Percentiles rank a stretch among this genome's conserved stretches.
These are phyloP conservation scores for Cicer pinnatifidum DNA, from an alignment of 306 rosid genomes.

Conservation along the genomic window DNA sequence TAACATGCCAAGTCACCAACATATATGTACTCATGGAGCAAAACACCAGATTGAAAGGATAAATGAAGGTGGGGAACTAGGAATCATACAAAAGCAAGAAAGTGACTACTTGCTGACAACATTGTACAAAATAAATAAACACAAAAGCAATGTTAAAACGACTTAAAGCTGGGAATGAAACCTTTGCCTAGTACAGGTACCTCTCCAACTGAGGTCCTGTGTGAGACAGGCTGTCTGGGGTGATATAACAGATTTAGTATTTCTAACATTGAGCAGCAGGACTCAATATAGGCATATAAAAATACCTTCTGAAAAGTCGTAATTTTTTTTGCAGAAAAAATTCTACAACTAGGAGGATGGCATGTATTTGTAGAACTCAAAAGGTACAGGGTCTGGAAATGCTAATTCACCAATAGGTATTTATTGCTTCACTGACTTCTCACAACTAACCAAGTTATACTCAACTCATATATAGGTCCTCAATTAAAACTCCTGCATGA, in stretches of 20 bases:
- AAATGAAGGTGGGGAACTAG: slow-evolving; percentile 15
- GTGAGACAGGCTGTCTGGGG: neutral
- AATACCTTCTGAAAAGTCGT: neutral
- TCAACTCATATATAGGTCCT: slow-evolving; percentile 34
- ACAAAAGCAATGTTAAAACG: neutral
- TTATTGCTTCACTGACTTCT: slow-evolving; percentile 16
- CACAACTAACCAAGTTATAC: slow-evolving; percentile 25
- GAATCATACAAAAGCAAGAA: slow-evolving; percentile 34
- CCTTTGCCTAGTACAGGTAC: slow-evolving; percentile 22
- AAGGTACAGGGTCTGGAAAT: slow-evolving; percentile 31
- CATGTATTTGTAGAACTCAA: slow-evolving; percentile 23
- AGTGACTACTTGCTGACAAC: neutral
- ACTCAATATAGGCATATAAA: slow-evolving; percentile 6
- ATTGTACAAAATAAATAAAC: slow-evolving; percentile 13
- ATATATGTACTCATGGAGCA: slow-evolving; percentile 7
- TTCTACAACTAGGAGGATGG: slow-evolving; percentile 16
- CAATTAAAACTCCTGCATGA: slow-evolving; percentile 22
- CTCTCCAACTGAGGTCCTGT: slow-evolving; percentile 38
- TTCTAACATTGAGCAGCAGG: slow-evolving; percentile 28
- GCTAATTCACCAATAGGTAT: slow-evolving; percentile 29
- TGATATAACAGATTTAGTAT: slow-evolving; percentile 34
- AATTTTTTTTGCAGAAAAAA: neutral
- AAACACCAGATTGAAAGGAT: slow-evolving; percentile 25
- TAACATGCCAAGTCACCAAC: neutral
- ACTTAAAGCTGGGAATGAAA: neutral